Evolutionary conservation across 208 protist species (phyloP).

Genomic region (Acanthamoeba sp.): DNA sequence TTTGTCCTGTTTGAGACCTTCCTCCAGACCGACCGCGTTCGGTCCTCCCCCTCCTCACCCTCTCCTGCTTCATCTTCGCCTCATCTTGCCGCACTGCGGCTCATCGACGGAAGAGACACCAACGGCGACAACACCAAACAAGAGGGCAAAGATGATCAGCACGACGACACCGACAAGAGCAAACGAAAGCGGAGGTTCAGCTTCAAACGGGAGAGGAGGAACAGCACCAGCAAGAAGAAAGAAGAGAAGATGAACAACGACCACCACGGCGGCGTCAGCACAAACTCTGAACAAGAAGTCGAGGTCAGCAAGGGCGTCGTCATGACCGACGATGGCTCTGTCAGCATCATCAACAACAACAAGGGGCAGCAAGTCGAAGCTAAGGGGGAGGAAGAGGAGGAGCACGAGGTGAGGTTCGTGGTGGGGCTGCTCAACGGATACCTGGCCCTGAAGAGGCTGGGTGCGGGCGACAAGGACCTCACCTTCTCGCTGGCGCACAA

Average conservation of each 20-base stretch:
- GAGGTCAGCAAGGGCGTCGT: not conserved
- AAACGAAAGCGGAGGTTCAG: not conserved
- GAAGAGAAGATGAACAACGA: not conserved
- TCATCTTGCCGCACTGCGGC: not conserved
- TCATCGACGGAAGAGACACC: not conserved
- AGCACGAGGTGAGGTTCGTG: conserved; percentile 29
- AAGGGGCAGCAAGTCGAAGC: not conserved
- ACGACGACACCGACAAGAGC: no score
- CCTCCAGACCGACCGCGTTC: not conserved
- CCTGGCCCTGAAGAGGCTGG: not conserved
- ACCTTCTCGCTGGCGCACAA: conserved; percentile 17
- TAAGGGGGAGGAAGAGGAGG: not conserved
- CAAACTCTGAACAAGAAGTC: no score
- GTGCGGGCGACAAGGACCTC: not conserved
- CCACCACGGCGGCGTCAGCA: not conserved
- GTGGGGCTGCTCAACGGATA: conserved; percentile 19
- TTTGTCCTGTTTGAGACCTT: not conserved
- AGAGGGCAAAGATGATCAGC: no score
- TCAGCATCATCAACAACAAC: not conserved
- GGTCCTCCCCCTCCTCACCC: not conserved
- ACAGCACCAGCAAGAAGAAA: not conserved
- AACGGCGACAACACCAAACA: no score
- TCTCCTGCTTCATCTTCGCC: not conserved
- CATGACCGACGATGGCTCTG: no score
- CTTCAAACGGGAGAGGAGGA: not conserved